A percentile compares a stretch with the other conserved stretches of the same genome.
Conservation (phyloP, 805 yeast species). For the Debaryomyces maramus region DNA sequence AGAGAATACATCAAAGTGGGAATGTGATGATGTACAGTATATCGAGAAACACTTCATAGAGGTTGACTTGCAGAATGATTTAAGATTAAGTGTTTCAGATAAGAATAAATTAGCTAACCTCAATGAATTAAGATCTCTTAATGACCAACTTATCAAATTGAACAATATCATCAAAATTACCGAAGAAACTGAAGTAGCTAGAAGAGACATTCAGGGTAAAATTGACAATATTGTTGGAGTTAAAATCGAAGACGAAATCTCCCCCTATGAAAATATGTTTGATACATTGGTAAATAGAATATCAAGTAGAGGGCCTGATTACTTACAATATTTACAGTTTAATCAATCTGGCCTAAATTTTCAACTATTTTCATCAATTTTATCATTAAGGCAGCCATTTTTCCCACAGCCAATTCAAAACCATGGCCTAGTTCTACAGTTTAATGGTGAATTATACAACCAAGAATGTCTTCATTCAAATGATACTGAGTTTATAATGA, state of each 20-base stretch:
- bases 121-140: conserved; percentile 26
- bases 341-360: conserved; percentile 10
- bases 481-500: conserved; percentile 61
- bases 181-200: conserved; percentile 10
- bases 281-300: conserved; percentile 44
- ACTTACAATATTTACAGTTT: conserved; percentile 20
- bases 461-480: conserved; percentile 49
- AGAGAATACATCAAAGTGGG: conserved; percentile 11
- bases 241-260: conserved; percentile 1
- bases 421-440: conserved; percentile 53
- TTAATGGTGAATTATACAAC: conserved; percentile 89
- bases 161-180: conserved; percentile 30
- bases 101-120: conserved; percentile 28
- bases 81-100: conserved; percentile 17
- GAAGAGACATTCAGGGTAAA: conserved; percentile 11
- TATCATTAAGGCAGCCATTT: conserved; percentile 78
- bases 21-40: conserved; percentile 9
- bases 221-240: conserved; percentile 13
- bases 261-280: conserved; percentile 18
- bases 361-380: conserved; percentile 65
- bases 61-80: conserved; percentile 6
- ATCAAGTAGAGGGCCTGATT: conserved; percentile 67
- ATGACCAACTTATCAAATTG: conserved; percentile 20
- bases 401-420: conserved; percentile 65
- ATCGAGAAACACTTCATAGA: conserved; percentile 10